Conservation (phyloP, 257 asterid species). For the Nicotiana paniculata region DNA sequence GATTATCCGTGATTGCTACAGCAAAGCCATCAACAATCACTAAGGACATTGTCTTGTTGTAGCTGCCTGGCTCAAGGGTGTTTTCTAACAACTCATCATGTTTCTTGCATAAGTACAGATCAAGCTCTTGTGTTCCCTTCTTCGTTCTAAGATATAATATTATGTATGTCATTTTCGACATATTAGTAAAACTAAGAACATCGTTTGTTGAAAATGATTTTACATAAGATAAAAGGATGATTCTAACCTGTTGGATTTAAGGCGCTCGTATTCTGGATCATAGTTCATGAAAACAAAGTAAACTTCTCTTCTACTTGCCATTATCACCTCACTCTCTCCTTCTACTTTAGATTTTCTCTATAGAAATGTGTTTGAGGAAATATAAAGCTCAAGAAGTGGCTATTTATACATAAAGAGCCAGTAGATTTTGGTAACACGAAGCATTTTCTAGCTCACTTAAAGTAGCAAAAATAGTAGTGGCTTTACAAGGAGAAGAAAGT, state of each 20-base stretch:
- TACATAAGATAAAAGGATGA: not conserved
- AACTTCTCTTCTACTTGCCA: conserved; percentile 26
- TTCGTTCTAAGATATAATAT: conserved; percentile 28
- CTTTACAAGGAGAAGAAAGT: not conserved
- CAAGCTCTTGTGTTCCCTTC: conserved; percentile 56
- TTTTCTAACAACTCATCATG: conserved; percentile 64
- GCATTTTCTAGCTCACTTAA: not conserved
- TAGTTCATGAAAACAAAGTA: conserved; percentile 82
- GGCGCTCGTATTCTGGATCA: conserved; percentile 78
- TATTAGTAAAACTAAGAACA: not conserved
- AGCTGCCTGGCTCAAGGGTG: conserved; percentile 52
- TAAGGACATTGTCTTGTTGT: conserved; percentile 62
- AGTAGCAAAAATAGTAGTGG: not conserved
- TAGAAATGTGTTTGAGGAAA: not conserved
- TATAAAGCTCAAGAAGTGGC: not conserved
- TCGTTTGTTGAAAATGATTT: too few relatives aligned
- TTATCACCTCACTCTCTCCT: not conserved
- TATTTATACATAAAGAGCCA: not conserved
- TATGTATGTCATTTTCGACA: not conserved
- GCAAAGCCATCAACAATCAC: conserved; percentile 82
- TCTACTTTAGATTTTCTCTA: not conserved
- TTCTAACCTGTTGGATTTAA: conserved; percentile 50
- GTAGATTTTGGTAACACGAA: too few relatives aligned
- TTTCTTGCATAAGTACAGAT: conserved; percentile 63
- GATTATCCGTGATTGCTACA: conserved; percentile 57